Percentiles rank a stretch among this genome's conserved stretches.
Conservation (phyloP, 768 basidiomycete genomes). For the Lepiota brunneoincarnata region DNA sequence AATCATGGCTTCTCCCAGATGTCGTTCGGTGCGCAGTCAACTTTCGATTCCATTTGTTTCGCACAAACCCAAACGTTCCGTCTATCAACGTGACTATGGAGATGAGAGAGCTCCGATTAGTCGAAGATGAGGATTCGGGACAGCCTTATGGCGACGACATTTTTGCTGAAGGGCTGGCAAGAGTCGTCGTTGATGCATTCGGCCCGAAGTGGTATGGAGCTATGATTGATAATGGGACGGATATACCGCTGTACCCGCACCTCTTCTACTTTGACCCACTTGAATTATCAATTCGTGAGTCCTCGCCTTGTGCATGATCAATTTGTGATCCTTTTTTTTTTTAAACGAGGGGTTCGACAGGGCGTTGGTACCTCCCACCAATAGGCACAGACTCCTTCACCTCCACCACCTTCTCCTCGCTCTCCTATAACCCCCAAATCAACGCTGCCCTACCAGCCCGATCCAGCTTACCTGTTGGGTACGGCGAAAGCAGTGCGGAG, state of each 20-base stretch:
- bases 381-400: slow-evolving; percentile 23
- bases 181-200: slow-evolving; percentile 20
- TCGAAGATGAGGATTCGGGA: slow-evolving; percentile 18
- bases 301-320: too few relatives aligned
- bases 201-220: slow-evolving; percentile 16
- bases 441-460: slow-evolving; percentile 24
- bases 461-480: slow-evolving; percentile 34
- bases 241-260: slow-evolving; percentile 32
- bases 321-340: too few relatives aligned
- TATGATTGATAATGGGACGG: slow-evolving; percentile 30
- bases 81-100: slow-evolving; percentile 25
- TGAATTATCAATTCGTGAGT: slow-evolving; percentile 32
- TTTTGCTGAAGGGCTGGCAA: slow-evolving; percentile 24
- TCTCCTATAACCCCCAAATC: slow-evolving; percentile 13
- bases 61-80: slow-evolving; percentile 17
- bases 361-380: slow-evolving; percentile 24
- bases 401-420: neutral
- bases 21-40: slow-evolving; percentile 19
- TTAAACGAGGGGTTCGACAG: neutral
- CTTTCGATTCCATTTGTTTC: slow-evolving; percentile 29
- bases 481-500: slow-evolving; percentile 31
- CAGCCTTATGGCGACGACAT: slow-evolving; percentile 24
- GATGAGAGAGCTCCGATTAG: slow-evolving; percentile 21
- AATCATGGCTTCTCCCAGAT: slow-evolving; percentile 15
- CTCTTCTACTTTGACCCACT: slow-evolving; percentile 42